Conservation (phyloP, 2,329 filamentous ascomycete species). For the Microcyclosporella mali region DNA sequence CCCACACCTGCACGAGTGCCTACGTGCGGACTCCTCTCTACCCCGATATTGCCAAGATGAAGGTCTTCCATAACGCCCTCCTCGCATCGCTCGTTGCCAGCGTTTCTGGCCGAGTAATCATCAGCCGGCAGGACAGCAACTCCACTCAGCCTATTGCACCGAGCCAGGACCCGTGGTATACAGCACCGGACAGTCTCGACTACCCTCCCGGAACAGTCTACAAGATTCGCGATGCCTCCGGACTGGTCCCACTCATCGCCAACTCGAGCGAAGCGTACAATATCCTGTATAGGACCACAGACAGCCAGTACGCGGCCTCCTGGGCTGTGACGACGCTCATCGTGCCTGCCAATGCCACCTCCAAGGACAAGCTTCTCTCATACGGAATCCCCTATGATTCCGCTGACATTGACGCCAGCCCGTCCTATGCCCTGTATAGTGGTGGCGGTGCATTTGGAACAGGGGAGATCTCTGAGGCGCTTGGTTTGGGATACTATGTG, state of each 20-base stretch:
- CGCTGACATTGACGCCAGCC: constrained; percentile 36
- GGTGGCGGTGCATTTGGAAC: constrained; percentile 1
- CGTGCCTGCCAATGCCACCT: constrained; percentile 12
- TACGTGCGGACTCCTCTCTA: too few species aligned
- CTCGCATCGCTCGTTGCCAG: too few species aligned
- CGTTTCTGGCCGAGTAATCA: too few species aligned
- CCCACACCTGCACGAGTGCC: too few species aligned
- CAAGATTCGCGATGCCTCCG: constrained; percentile 27
- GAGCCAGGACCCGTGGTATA: constrained; percentile 35
- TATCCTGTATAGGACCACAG: constrained; percentile 26
- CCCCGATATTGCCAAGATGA: too few species aligned
- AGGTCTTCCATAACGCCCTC: too few species aligned
- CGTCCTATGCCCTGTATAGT: constrained; percentile 34
- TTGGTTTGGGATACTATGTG: constrained; percentile 44
- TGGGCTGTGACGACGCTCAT: constrained; percentile 29
- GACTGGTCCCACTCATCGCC: constrained; percentile 21
- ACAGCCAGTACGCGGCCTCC: constrained; percentile 20
- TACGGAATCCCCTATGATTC: constrained; percentile 33
- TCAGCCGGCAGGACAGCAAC: too few species aligned
- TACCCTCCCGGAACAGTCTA: constrained; percentile 31
- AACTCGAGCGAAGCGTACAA: constrained; percentile 27
- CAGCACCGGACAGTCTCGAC: constrained; percentile 26
- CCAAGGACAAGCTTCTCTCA: constrained; percentile 20
- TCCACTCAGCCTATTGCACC: constrained; percentile 19
- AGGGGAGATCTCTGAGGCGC: constrained; percentile 21